Evolutionary conservation across 2,329 filamentous ascomycete species (phyloP).

Genomic region (Hysterium pulicare): DNA sequence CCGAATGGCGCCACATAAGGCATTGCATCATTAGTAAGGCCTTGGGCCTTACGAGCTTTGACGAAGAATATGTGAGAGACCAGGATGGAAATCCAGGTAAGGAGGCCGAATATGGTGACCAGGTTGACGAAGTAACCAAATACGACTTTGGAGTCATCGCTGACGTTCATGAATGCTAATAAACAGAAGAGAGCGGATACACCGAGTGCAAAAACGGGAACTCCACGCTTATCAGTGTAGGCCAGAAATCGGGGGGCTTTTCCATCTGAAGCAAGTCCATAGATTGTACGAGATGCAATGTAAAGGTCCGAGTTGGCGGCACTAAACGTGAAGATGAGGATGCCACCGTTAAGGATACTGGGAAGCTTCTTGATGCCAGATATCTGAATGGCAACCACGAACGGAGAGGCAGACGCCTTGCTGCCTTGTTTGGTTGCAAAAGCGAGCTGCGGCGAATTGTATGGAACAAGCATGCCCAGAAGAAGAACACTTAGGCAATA

Average conservation of each 20-base stretch:
- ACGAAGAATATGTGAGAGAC: conserved; percentile 50
- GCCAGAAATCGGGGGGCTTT: conserved; percentile 71
- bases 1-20: conserved; percentile 68
- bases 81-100: conserved; percentile 50
- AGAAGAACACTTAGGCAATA: conserved; percentile 72
- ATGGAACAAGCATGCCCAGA: conserved; percentile 73
- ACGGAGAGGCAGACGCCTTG: conserved; percentile 64
- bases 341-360: conserved; percentile 69
- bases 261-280: conserved; percentile 68
- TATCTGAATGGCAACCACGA: conserved; percentile 68
- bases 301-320: conserved; percentile 76
- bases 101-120: conserved; percentile 39
- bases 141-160: conserved; percentile 38
- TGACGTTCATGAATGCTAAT: conserved; percentile 59
- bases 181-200: conserved; percentile 61
- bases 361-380: conserved; percentile 62
- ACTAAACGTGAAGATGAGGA: conserved; percentile 72
- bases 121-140: conserved; percentile 50
- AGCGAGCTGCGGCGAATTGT: conserved; percentile 58
- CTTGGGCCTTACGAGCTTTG: conserved; percentile 44
- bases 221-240: conserved; percentile 66
- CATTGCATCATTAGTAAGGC: conserved; percentile 41
- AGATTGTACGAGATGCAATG: conserved; percentile 68
- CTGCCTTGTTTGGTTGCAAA: conserved; percentile 52
- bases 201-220: conserved; percentile 64